phyloP scores from a whole-genome alignment of 306 rosid species.

The Cicer arietinum region DNA sequence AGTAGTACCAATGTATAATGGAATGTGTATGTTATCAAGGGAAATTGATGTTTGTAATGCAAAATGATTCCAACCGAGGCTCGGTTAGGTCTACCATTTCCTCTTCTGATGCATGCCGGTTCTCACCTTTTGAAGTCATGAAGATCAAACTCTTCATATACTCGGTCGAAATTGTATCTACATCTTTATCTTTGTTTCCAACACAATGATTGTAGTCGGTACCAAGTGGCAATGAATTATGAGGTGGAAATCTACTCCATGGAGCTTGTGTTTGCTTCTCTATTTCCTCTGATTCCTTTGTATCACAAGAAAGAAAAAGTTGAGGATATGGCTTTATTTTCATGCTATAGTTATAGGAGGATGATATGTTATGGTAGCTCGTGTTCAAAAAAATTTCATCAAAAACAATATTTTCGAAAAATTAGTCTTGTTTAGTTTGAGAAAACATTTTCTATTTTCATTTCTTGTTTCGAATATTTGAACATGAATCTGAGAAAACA shows the following conservation, averaged over 20 bases:
- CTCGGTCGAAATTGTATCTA: slow-evolving; percentile 53
- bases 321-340: slow-evolving; percentile 17
- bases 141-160: slow-evolving; percentile 58
- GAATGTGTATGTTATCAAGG: slow-evolving; percentile 33
- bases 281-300: slow-evolving; percentile 48
- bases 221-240: slow-evolving; percentile 51
- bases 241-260: slow-evolving; percentile 46
- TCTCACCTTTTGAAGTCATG: slow-evolving; percentile 60
- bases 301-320: slow-evolving; percentile 40
- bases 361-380: neutral
- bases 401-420: neutral
- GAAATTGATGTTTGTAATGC: slow-evolving; percentile 49
- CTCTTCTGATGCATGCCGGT: slow-evolving; percentile 60
- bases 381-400: neutral
- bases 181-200: slow-evolving; percentile 47
- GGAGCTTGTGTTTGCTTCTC: slow-evolving; percentile 61
- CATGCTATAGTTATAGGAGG: neutral
- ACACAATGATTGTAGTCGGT: slow-evolving; percentile 46
- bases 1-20: neutral
- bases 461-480: neutral
- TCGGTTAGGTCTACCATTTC: slow-evolving; percentile 82
- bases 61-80: slow-evolving; percentile 87
- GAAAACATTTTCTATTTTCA: neutral
- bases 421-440: neutral
- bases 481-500: neutral